phyloP scores from a whole-genome alignment of 2,329 filamentous ascomycete species.

The Trichoderma atrobrunneum region DNA sequence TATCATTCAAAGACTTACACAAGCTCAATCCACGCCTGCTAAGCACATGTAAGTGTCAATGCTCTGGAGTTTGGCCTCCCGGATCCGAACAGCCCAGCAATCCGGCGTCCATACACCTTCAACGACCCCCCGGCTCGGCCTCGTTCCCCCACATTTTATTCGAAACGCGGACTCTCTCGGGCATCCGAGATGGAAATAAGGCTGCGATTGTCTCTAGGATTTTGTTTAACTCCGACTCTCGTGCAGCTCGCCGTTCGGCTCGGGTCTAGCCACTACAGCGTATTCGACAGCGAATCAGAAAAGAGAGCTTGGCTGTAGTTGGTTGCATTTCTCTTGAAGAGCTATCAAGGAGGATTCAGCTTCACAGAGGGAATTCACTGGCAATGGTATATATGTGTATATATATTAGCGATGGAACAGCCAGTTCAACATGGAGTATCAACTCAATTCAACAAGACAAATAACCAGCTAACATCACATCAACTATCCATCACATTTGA shows the following conservation, averaged over 20 bases:
- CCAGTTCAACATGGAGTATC: not conserved
- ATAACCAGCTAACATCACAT: not conserved
- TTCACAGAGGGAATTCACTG: not conserved
- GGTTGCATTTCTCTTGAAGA: not conserved
- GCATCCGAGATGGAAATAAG: conserved; percentile 8
- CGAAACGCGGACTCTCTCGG: conserved; percentile 8
- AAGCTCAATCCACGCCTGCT: not conserved
- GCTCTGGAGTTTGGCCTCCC: not conserved
- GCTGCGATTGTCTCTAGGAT: not conserved
- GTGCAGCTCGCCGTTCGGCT: not conserved
- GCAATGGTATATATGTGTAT: not conserved
- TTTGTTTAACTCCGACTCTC: not conserved
- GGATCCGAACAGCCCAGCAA: not conserved
- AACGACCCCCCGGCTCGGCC: not conserved
- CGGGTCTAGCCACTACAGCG: not conserved
- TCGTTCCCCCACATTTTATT: not conserved
- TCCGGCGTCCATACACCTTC: not conserved
- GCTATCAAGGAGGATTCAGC: not conserved
- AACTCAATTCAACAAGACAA: not conserved
- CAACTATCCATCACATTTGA: not conserved
- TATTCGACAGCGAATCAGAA: not conserved
- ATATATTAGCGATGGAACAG: not conserved
- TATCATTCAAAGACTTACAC: not conserved
- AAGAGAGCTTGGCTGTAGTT: not conserved
- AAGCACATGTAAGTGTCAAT: too few species aligned